Conservation (phyloP, 805 yeast species). For the Tetrapisispora nanseiensis region DNA sequence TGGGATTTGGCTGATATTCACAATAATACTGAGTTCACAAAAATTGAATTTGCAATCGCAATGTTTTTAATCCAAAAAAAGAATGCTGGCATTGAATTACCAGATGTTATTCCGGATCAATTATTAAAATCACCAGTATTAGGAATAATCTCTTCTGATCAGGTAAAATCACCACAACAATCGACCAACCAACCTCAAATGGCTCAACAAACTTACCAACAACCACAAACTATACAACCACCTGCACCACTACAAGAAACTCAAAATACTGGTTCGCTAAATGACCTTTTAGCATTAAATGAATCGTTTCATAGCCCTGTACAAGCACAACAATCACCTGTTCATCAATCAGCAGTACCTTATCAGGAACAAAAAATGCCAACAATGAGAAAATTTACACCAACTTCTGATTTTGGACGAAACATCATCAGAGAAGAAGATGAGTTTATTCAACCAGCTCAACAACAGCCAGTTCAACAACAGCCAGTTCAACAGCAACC, state of each 20-base stretch:
- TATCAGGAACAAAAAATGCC: constrained; percentile 1
- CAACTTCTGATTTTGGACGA: constrained; percentile 82
- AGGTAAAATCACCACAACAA: constrained; percentile 23
- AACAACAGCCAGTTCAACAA: constrained; percentile 9
- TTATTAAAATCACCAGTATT: constrained; percentile 36
- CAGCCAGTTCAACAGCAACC: constrained; percentile 7
- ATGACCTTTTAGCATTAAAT: constrained; percentile 53
- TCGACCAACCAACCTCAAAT: constrained; percentile 30
- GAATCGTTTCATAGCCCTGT: constrained; percentile 41
- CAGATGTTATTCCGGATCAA: constrained; percentile 64
- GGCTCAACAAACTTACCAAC: background rate
- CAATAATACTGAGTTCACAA: constrained; percentile 72
- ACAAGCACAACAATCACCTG: constrained; percentile 6
- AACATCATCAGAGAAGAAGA: constrained; percentile 37
- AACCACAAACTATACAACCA: background rate
- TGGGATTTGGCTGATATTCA: constrained; percentile 94
- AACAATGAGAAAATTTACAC: constrained; percentile 49
- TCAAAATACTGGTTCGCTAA: constrained; percentile 41
- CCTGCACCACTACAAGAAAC: constrained; percentile 7
- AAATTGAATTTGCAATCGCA: constrained; percentile 83
- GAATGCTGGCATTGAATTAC: constrained; percentile 67
- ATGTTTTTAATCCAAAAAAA: constrained; percentile 85
- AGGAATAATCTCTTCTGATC: constrained; percentile 10
- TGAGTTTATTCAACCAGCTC: constrained; percentile 23
- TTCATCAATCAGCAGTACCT: constrained; percentile 3